phyloP scores from a whole-genome alignment of 116 monocot species.

The Dioscorea cayenensis region DNA sequence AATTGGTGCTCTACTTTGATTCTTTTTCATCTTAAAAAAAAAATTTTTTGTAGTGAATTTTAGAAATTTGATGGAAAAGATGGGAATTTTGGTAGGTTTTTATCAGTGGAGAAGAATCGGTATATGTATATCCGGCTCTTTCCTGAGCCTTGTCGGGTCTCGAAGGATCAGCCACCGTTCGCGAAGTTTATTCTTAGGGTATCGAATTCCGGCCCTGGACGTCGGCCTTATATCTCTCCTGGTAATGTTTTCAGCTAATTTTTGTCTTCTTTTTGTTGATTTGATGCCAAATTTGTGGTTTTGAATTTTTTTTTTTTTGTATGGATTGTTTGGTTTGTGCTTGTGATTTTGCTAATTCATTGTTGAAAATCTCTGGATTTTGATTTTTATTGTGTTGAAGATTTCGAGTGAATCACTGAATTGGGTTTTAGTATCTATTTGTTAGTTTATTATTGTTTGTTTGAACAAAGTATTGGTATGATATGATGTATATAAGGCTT shows the following conservation, averaged over 20 bases:
- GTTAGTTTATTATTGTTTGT: no score
- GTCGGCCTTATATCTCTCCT: slow-evolving; percentile 53
- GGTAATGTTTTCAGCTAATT: slow-evolving; percentile 22
- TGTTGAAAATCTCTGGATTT: not conserved
- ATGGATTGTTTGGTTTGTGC: no score
- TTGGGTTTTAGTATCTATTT: not conserved
- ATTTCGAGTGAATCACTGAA: not conserved
- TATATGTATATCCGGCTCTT: slow-evolving; percentile 66
- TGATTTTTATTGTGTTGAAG: not conserved
- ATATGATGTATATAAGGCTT: no score
- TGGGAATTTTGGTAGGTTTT: slow-evolving; percentile 29
- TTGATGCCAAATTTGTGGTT: no score
- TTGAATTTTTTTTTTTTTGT: no score
- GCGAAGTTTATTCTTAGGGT: slow-evolving; percentile 68
- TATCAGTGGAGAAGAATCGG: slow-evolving; percentile 76
- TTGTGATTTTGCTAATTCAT: not conserved
- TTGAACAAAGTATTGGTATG: no score
- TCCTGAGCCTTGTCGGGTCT: slow-evolving; percentile 53
- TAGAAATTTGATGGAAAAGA: not conserved
- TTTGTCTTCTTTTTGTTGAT: not conserved
- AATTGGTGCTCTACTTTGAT: slow-evolving; percentile 43
- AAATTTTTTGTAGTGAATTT: not conserved
- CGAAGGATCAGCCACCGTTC: slow-evolving; percentile 75
- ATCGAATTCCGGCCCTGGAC: slow-evolving; percentile 48
- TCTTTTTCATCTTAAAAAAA: not conserved